phyloP scores from a whole-genome alignment of 192 early-diverging fungal genomes.

The Entophlyctis luteolus region DNA sequence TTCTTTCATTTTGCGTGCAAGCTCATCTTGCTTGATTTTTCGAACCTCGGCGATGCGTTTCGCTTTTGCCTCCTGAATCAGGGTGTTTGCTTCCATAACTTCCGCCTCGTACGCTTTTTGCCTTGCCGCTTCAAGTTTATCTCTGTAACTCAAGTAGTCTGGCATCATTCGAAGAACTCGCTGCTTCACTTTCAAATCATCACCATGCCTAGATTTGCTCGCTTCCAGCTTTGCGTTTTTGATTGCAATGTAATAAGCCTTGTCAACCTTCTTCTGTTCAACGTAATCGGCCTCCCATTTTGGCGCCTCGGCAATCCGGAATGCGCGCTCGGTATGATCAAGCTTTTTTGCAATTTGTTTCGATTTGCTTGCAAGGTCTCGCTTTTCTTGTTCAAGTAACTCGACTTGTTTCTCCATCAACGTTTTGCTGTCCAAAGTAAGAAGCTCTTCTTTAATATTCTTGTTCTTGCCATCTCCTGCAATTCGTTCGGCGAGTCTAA shows the following conservation, averaged over 20 bases:
- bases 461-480: slow-evolving; percentile 48
- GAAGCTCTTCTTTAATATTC: slow-evolving; percentile 71
- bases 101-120: slow-evolving; percentile 55
- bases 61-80: slow-evolving; percentile 72
- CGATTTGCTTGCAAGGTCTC: slow-evolving; percentile 72
- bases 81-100: slow-evolving; percentile 53
- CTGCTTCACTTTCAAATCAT: slow-evolving; percentile 71
- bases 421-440: slow-evolving; percentile 72
- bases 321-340: slow-evolving; percentile 92
- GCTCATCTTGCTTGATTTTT: slow-evolving; percentile 52
- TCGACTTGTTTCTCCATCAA: slow-evolving; percentile 82
- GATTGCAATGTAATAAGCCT: slow-evolving; percentile 71
- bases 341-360: slow-evolving; percentile 69
- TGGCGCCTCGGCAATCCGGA: slow-evolving; percentile 85
- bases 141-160: slow-evolving; percentile 68
- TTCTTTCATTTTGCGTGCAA: slow-evolving; percentile 32
- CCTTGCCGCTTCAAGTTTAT: slow-evolving; percentile 51
- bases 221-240: slow-evolving; percentile 65
- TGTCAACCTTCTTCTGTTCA: slow-evolving; percentile 79
- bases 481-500: slow-evolving; percentile 74
- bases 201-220: slow-evolving; percentile 60
- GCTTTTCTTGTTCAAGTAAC: slow-evolving; percentile 85
- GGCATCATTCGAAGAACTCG: slow-evolving; percentile 76
- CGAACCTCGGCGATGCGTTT: slow-evolving; percentile 61
- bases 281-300: slow-evolving; percentile 88